Evolutionary conservation across 1,139 yeast species (phyloP), one percentile per base, ranked within the genome.

Genomic region (Nakaseomyces sp.): DNA sequence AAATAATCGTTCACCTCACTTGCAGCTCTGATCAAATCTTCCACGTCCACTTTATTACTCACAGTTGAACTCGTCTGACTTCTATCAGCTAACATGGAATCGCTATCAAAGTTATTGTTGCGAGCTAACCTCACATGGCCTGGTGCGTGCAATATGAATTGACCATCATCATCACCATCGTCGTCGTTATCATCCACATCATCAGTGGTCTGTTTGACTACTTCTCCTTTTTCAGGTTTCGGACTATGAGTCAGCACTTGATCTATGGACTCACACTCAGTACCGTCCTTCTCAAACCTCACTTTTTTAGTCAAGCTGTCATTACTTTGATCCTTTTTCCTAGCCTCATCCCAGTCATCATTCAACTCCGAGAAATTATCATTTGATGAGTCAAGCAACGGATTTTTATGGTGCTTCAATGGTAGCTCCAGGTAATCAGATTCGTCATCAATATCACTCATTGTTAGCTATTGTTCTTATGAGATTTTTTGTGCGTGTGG

Each of bases 21-120:
- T 4, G 65, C 64, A 40, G 52, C 52, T 39, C 57, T 57, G 12
- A 61, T 46, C 15, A 61, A 47, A 36, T 60, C 60, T 42, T 61
- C 65, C 6, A 61, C 51, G 31, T 52, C 50, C 41, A 40, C 51
- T 45, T 49, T 58, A 18, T 47, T 45, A 30, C 42, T 49, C 28
- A 30, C 37, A 16, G 43, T 25, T 24, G 46, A 46, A 30, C 48
- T 49, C 10, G 47, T 26, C 42, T 42, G 40, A 36, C 42, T 47
- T 15, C 43, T 26, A 25, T 35, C 25, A 7, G 16, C 16, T 5
- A 35, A 12, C 28, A 13, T 33, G 29, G 40, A 20, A 20, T 39
- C 39, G 18, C 19, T 44, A 30, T 41, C 38, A 20, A 35, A 20
- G 7, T 22, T 22, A 22, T 35, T 37, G 19, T 36, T 37, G 16